phyloP scores from a whole-genome alignment of 2,329 filamentous ascomycete genomes.

The Penicillium sp. region DNA sequence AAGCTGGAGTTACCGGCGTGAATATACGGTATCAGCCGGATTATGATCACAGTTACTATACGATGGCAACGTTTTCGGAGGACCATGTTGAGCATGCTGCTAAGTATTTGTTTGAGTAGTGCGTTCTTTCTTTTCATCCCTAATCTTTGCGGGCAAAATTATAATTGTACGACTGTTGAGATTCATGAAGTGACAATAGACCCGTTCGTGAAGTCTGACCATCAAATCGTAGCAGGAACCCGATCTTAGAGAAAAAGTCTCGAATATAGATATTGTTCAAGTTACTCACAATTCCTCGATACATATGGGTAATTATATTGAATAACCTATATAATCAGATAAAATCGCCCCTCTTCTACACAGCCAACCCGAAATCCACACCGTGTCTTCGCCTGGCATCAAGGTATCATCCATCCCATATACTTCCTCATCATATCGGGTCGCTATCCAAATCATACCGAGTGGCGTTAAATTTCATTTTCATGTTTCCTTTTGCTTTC shows the following conservation, averaged over 20 bases:
- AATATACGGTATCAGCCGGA: constrained; percentile 79
- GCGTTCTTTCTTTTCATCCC: constrained; percentile 23
- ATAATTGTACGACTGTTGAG: not conserved
- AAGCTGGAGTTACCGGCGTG: constrained; percentile 67
- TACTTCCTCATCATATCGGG: not conserved
- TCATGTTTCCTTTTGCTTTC: not conserved
- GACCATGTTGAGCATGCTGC: constrained; percentile 91
- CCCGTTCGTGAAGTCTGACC: not conserved
- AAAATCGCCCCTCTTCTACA: not conserved
- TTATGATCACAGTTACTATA: constrained; percentile 97
- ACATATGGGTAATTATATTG: not conserved
- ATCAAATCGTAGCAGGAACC: not conserved
- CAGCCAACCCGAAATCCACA: not conserved
- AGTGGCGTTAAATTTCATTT: not conserved
- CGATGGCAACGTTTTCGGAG: constrained; percentile 84
- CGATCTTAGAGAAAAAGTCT: not conserved
- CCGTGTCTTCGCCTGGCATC: not conserved
- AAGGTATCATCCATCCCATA: not conserved
- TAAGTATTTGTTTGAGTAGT: constrained; percentile 68
- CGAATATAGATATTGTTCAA: not conserved
- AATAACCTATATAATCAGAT: not conserved
- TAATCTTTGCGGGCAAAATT: not conserved
- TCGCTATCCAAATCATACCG: not conserved
- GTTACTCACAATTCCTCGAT: not conserved
- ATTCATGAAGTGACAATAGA: not conserved